Evolutionary conservation across 305 asterid species (phyloP), one percentile per base, ranked within the genome.

Genomic region (Plantago coronopus): DNA sequence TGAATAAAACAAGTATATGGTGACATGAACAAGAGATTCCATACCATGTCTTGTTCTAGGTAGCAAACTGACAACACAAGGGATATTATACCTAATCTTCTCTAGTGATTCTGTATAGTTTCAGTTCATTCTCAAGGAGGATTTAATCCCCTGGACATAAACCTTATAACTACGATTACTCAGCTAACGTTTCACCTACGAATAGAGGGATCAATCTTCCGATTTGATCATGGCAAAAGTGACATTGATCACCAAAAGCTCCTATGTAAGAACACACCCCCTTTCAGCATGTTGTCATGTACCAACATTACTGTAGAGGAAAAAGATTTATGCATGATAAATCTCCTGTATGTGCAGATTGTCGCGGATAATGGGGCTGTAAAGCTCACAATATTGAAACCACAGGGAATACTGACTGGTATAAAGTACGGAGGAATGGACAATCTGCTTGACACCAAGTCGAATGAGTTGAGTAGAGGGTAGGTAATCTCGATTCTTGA

Each of bases 371-470:
- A 79, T 57, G 88, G 83, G 46, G 20, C 74, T 57, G 74, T 79
- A 34, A 70, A 69, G 69, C 80, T 82, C 44, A 76, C 79, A 0
- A 57, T 79, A 53, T 67, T 72, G 51, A 79, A 72, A 55, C 83
- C 85, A 56, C 74, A 76, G 70, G 85, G 88, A 45, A 64, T 82
- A 47, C 27, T 82, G 43, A 79, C 76, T 38, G 79, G 70, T 59
- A 78, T 83, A 9, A 79, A 79, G 72, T 83, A 73, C 69, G 89
- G 73, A 70, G 89, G 81, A 64, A 48, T 79, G 46, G 82, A 74
- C 44, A 79, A 79, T 73, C 69, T 74, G 59, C 66, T 79, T 4
- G 86, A 83, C 68, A 37, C 62, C 57, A 77, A 80, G 69, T 76
- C 86, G 15, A 72, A 70, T 49, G 81, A 76, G 72, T 53, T 78